These are phyloP conservation scores for Aspergillus spinulosporus DNA, from an alignment of 2,329 filamentous ascomycete species.

Conservation along the genomic window DNA sequence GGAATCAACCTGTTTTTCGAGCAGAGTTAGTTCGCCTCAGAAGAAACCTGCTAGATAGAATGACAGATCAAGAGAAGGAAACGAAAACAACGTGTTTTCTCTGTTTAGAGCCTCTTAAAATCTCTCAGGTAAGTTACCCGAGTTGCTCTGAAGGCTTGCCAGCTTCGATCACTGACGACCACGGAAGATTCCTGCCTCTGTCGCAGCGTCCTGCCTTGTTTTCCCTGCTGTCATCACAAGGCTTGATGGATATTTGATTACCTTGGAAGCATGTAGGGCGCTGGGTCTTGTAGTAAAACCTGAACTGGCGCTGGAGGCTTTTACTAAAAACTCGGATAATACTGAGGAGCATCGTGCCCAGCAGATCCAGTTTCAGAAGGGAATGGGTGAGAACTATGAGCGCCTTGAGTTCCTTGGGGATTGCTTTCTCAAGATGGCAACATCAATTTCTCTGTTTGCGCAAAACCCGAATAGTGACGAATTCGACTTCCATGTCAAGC, in stretches of 20 bases:
- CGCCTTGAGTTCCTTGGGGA: conserved; percentile 91
- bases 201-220: conserved; percentile 71
- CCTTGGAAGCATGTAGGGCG: conserved; percentile 68
- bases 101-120: conserved; percentile 71
- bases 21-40: conserved; percentile 72
- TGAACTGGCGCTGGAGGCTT: conserved; percentile 75
- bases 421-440: conserved; percentile 92
- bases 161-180: conserved; percentile 20
- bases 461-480: conserved; percentile 76
- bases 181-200: conserved; percentile 62
- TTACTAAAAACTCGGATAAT: conserved; percentile 91
- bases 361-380: conserved; percentile 72
- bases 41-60: conserved; percentile 79
- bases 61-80: conserved; percentile 51
- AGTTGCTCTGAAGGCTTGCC: not conserved
- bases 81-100: conserved; percentile 61
- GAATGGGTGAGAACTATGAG: conserved; percentile 95
- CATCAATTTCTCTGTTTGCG: conserved; percentile 81
- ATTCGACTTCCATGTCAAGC: conserved; percentile 82
- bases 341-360: conserved; percentile 69
- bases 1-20: conserved; percentile 77
- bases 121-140: conserved; percentile 67
- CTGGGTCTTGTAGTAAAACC: conserved; percentile 66
- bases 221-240: conserved; percentile 84
- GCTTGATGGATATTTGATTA: conserved; percentile 78